phyloP scores from a whole-genome alignment of 2,329 filamentous ascomycete species.

The Cladosporium sp. region DNA sequence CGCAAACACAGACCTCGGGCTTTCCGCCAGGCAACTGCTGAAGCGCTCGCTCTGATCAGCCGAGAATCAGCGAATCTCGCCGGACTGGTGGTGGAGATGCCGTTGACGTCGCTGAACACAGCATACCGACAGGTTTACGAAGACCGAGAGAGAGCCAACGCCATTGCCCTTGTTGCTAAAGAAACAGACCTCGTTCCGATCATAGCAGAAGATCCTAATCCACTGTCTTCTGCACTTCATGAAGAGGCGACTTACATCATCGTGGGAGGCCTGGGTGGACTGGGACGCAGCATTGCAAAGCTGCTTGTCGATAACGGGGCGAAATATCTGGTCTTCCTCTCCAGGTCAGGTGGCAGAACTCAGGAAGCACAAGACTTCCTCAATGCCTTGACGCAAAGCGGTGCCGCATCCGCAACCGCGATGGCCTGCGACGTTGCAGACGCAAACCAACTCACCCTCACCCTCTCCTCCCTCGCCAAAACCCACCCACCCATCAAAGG shows the following conservation, averaged over 20 bases:
- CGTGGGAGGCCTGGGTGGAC: neutral
- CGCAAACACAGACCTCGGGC: neutral
- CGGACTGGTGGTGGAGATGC: neutral
- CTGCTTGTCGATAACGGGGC: neutral
- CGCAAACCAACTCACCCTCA: neutral
- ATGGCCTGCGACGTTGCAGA: neutral
- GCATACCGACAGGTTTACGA: neutral
- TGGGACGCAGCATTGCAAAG: neutral
- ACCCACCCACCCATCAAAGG: conserved; percentile 8
- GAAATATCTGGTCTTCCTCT: neutral
- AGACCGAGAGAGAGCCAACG: neutral
- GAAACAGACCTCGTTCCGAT: neutral
- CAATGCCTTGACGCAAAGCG: neutral
- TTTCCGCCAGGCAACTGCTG: neutral
- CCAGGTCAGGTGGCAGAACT: neutral
- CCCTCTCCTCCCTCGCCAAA: neutral
- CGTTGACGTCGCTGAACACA: neutral
- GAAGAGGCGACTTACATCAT: neutral
- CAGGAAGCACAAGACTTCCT: neutral
- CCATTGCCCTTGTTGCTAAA: neutral
- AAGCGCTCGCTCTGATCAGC: neutral
- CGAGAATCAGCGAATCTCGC: neutral
- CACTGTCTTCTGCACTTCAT: neutral
- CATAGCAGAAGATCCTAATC: neutral
- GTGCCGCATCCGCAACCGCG: neutral